Percentiles rank a stretch among this genome's conserved stretches.
Evolutionary conservation across 2,329 filamentous ascomycete species (phyloP).

Genomic region (Alternaria sp.): DNA sequence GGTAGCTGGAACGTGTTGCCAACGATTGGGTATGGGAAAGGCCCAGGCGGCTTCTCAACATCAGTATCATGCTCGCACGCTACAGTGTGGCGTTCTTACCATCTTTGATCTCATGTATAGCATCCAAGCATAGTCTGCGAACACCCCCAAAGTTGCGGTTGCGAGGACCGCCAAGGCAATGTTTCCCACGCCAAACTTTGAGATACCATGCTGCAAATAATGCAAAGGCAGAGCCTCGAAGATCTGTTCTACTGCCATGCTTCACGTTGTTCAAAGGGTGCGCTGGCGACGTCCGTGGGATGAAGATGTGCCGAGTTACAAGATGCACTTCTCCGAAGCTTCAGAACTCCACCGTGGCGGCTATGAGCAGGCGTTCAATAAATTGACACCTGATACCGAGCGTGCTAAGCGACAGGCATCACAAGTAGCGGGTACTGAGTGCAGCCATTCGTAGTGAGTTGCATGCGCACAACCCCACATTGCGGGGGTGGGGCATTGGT

Average conservation of each 20-base stretch:
- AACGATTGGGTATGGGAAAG: slow-evolving; percentile 62
- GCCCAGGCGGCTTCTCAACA: slow-evolving; percentile 59
- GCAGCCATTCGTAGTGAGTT: neutral
- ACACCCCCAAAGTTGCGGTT: slow-evolving; percentile 33
- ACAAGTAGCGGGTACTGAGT: neutral
- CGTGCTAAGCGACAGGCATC: neutral
- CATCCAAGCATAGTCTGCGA: slow-evolving; percentile 60
- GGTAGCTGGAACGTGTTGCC: slow-evolving; percentile 66
- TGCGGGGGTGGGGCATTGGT: slow-evolving; percentile 36
- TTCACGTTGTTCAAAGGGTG: neutral
- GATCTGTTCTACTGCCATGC: slow-evolving; percentile 43
- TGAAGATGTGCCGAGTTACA: neutral
- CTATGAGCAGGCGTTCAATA: neutral
- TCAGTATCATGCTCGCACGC: neutral
- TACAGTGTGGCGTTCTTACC: slow-evolving; percentile 36
- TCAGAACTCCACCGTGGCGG: neutral
- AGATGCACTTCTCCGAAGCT: neutral
- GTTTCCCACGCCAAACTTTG: slow-evolving; percentile 38
- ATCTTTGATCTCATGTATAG: slow-evolving; percentile 59
- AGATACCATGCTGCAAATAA: slow-evolving; percentile 43
- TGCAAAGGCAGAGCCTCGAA: slow-evolving; percentile 41
- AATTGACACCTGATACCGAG: neutral
- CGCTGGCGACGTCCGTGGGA: neutral
- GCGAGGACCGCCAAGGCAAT: slow-evolving; percentile 33
- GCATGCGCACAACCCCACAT: slow-evolving; percentile 36